Base-by-base conservation (phyloP, 495 filamentous ascomycete species). In the Gamarada debralockiae region DNA sequence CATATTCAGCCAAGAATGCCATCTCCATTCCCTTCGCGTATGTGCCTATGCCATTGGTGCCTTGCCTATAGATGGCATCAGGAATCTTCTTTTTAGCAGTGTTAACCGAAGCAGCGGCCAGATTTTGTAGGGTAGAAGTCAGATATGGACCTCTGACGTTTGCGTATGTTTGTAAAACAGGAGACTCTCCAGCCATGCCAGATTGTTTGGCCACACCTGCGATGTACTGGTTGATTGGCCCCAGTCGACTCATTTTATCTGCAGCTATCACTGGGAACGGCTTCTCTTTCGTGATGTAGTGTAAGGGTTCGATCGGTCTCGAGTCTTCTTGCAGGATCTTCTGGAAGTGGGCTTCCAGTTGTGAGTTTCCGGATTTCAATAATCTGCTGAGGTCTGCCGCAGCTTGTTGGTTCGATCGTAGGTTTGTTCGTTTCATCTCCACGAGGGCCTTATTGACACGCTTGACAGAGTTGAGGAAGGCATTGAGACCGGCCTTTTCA, bases 21-120 rank as follows among this genome's bases (percentile, higher is more conserved):
- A 82, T 85, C 66, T 96, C 90, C 71, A 97, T 79, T 2, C 85
- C 88, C 56, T 84, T 85, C 0, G 89, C 88, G 58, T 99, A 99
- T 22, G 84, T 87, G 0, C 86, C 88, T 57, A 97, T 95, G 14
- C 90, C 93, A 67, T 91, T 97, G 22, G 89, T 92, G n/a, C 90
- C 92, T 61, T 90, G 81, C 43, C 85, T 79, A 65, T 99, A 97
- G 27, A 92, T 79, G 1, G 87, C 86, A 61, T 92, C 89, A 0
- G 82, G 75, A 14, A 81, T 78, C 65, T 85, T 85, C 63, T 90
- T 87, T 63, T 88, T 90, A 31, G 90, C 84, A 3, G 92, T 97
- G 63, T 83, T 95, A 47, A 95, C 78, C 2, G 90, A 93, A 25
- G 93, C 92, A 37, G 87, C 79, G 1, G 93, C 88, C 17, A 97